Evolutionary conservation across 164 flowering plant genomes (phyloP), one percentile per base, ranked within the genome.

Genomic region (Euptelea pleiosperma): DNA sequence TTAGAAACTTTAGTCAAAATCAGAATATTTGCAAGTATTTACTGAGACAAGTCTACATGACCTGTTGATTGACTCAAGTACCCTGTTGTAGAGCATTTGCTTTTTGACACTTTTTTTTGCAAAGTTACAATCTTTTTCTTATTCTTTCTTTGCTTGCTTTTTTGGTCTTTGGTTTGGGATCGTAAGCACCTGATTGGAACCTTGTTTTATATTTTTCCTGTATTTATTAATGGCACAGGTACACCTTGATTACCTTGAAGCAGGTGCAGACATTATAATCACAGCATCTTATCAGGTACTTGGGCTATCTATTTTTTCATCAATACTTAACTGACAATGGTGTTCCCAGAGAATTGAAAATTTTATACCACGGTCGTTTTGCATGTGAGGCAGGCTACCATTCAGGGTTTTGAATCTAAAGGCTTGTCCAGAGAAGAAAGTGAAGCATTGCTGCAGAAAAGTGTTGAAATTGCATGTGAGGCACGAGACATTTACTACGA

Each of bases 191-290:
- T n/a, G n/a, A n/a, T n/a, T n/a, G n/a, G n/a, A n/a, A n/a, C n/a
- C n/a, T n/a, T n/a, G n/a, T n/a, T n/a, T n/a, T n/a, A n/a, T n/a
- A 26, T 48, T 48, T 6, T 28, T 4, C 46, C 21, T 42, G 3
- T n/a, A n/a, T 3, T 19, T 12, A 1, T 36, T 52, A 21, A 52
- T 52, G 57, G 41, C 9, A 48, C 77, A 82, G 86, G 87, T 85
- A 26, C 92, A 86, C 68, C 81, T 81, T 22, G 92, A 86, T 63
- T 86, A 86, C 70, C 81, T 86, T 56, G 92, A 83, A 74, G 87
- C 92, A 16, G 89, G 89, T 62, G 92, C 92, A 41, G 79, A 82
- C 64, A 77, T 86, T 33, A 72, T 86, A 58, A 69, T 83, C 60
- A 70, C 84, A 5, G 80, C 89, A 62, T 85, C 92, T 58, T 85